Conservation (phyloP, 306 rosid species). For the Cucumis melo region DNA sequence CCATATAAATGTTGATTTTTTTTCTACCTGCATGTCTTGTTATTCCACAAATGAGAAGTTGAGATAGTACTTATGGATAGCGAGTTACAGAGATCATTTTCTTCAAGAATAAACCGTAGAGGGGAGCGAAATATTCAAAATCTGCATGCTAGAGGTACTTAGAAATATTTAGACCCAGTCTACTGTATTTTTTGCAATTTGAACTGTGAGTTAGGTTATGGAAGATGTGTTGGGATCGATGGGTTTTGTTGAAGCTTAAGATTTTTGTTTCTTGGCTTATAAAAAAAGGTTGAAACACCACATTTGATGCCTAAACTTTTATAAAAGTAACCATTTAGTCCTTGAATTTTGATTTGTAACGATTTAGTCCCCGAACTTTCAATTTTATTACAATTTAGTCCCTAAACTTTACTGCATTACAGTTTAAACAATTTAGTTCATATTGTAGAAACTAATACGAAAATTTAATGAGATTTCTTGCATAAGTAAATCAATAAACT, state of each 20-base stretch:
- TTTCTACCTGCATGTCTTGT: neutral
- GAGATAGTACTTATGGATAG: conserved; percentile 20
- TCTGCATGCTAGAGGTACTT: conserved; percentile 15
- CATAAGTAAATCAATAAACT: no score
- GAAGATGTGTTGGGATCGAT: no score
- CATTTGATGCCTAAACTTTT: no score
- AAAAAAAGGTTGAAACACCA: no score
- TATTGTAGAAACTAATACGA: no score
- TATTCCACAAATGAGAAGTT: conserved; percentile 13
- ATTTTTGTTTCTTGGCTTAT: neutral
- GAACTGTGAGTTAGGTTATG: neutral
- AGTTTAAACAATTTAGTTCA: no score
- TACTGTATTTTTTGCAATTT: neutral
- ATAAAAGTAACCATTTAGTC: no score
- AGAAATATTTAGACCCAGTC: neutral
- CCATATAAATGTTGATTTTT: neutral
- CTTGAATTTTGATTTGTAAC: no score
- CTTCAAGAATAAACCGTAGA: conserved; percentile 23
- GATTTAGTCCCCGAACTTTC: no score
- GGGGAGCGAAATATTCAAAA: conserved; percentile 23
- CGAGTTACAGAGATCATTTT: conserved; percentile 17
- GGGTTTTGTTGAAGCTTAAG: neutral
- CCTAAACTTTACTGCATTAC: no score
- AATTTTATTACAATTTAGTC: no score
- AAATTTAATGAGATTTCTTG: no score